A percentile compares a stretch with the other conserved stretches of the same genome.
Evolutionary conservation across 192 early-diverging fungal genomes (phyloP).

Genomic region (Coemansia sp.): DNA sequence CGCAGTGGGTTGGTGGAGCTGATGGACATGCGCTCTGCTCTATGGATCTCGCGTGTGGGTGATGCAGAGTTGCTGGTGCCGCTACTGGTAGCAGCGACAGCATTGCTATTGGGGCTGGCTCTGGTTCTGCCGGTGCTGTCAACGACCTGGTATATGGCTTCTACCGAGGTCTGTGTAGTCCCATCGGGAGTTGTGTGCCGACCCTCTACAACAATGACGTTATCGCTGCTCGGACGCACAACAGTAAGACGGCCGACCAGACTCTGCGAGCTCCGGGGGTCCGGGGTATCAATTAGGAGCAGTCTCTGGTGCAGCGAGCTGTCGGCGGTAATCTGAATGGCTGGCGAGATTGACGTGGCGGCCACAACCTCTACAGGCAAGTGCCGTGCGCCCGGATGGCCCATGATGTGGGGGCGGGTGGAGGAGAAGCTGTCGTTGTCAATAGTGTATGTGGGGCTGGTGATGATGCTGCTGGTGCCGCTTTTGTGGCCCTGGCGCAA

Average conservation of each 20-base stretch:
- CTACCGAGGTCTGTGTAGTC: conserved; percentile 5
- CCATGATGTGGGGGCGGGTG: conserved; percentile 29
- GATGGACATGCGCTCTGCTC: background rate
- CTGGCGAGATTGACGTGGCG: background rate
- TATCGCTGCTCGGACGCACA: conserved; percentile 9
- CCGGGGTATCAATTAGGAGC: conserved; percentile 17
- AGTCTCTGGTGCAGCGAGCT: conserved; percentile 23
- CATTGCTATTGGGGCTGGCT: no score
- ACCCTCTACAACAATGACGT: conserved; percentile 22
- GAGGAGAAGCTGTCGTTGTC: conserved; percentile 36
- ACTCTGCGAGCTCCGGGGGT: conserved; percentile 7
- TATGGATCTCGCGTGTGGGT: conserved; percentile 1
- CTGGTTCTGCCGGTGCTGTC: no score
- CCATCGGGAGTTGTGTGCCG: background rate
- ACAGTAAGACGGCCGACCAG: conserved; percentile 25
- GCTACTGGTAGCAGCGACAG: no score
- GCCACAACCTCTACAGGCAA: conserved; percentile 6
- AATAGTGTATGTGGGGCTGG: conserved; percentile 21
- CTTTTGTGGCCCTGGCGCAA: no score
- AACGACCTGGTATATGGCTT: conserved; percentile 29
- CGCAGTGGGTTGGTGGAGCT: background rate
- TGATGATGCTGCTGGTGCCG: background rate
- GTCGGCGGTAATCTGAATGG: conserved; percentile 11
- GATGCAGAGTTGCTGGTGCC: no score
- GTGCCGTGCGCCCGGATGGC: conserved; percentile 20